Base-by-base conservation (phyloP, 2,329 filamentous ascomycete species). In the Penicillium sp. region DNA sequence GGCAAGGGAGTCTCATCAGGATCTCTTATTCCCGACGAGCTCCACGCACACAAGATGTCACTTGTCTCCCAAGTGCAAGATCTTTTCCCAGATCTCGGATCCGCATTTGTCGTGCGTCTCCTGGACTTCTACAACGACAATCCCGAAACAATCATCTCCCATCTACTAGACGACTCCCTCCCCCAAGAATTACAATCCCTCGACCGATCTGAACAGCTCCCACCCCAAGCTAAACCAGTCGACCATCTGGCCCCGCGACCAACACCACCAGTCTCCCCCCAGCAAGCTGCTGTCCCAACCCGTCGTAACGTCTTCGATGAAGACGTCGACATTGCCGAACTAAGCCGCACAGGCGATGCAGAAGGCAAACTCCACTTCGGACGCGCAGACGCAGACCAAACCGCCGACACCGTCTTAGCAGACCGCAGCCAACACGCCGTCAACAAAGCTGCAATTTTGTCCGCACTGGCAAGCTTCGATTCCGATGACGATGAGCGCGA, bases 401-500 rank as follows among this genome's bases (percentile, higher is more conserved):
- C 85, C 2, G 87, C 89, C n/a, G 89, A 93, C 65, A 81, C 84
- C 45, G 73, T 93, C 15, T 81, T 93, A 7, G 76, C 81, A 44
- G 85, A 90, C 65, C 82, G 82, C 46, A 80, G 82, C 18, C 66
- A 74, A 44, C 74, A 75, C 58, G 84, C 86, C 3, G 83, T 87
- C 1, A 85, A 86, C 63, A 96, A 95, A 74, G 89, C 90, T 0
- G 87, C 90, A 10, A 96, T 96, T 62, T 76, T 96, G 23, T 89
- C 92, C 3, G 93, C 93, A 0, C 82, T 97, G 2, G 90, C 90
- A 15, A 82, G 87, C 0, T 96, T 97, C 61, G 92, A 97, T 73
- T 87, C 87, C 0, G 93, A 97, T 63, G 94, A 97, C 61, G 94
- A 99, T 69, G 94, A 99, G 74, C 84, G 91, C 33, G 94, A 99